A percentile compares a stretch with the other conserved stretches of the same genome.
Evolutionary conservation across 768 basidiomycete genomes (phyloP).

Genomic region (Tulasnella sp.): DNA sequence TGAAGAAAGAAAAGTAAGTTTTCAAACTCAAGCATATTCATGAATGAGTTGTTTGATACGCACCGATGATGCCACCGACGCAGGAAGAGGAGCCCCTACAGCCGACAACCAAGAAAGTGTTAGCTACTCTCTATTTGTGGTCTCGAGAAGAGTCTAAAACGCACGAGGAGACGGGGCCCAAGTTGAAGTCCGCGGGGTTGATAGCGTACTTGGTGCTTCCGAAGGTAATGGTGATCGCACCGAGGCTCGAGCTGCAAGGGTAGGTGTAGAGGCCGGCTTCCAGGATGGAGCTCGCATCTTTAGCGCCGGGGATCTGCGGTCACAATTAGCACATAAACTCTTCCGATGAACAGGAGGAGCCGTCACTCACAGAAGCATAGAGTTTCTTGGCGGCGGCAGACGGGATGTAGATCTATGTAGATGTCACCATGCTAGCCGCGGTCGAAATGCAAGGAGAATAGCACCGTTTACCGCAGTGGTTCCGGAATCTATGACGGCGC

Average conservation of each 20-base stretch:
- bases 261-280: conserved; percentile 13
- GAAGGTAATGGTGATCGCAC: not conserved
- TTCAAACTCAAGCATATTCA: too few species aligned
- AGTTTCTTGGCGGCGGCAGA: not conserved
- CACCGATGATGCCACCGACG: conserved; percentile 10
- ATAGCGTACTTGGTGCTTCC: conserved; percentile 18
- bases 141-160: not conserved
- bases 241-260: conserved; percentile 1
- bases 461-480: conserved; percentile 19
- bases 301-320: conserved; percentile 20
- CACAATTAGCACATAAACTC: not conserved
- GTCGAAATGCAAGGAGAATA: too few species aligned
- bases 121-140: not conserved
- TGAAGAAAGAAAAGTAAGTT: not conserved
- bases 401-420: not conserved
- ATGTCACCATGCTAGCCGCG: not conserved
- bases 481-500: conserved; percentile 24
- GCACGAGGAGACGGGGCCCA: conserved; percentile 19
- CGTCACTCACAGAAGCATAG: not conserved
- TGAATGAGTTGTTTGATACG: too few species aligned
- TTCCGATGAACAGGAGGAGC: not conserved
- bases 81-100: not conserved
- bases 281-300: conserved; percentile 2
- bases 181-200: too few species aligned
- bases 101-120: too few species aligned